Evolutionary conservation across 2,329 filamentous ascomycete genomes (phyloP), one percentile per base, ranked within the genome.

Genomic region (Diaporthe vexans): DNA sequence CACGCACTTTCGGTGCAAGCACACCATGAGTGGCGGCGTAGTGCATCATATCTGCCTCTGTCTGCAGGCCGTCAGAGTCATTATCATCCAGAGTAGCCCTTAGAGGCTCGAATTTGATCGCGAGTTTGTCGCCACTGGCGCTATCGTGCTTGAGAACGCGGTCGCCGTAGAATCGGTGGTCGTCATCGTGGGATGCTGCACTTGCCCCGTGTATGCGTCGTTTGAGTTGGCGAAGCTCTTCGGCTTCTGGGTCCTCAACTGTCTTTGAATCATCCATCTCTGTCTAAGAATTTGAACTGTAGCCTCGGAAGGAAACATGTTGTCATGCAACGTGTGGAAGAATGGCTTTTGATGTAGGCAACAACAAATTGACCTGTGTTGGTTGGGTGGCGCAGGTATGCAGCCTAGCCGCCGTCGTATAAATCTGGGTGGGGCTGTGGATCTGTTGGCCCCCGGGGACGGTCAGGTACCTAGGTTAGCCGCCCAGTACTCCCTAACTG

Each of bases 1-100:
- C 75, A 26, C 48, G 67, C 1, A 76, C 74, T 17, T 63, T 74
- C 4, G 74, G 74, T 0, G 74, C 72, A 8, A 57, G 46, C 21
- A 76, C 51, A 17, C 74, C 71, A 21, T 76, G 54, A 4, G 74
- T 71, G 3, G 74, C 72, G 2, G 74, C 76, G 17, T 73, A 73
- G 19, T 76, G 61, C 71, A 76, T 76, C 74, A 76, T 72, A 37
- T 76, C 72, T 1, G 51, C 74, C 40, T 76, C 76, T 26, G 76
- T 74, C 24, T 56, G 68, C 15, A 35, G 40, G 35, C n/a, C 37
- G 9, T 26, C n/a, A 2, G 29, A 29, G 29, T 29, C 29, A 29
- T 29, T 29, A 26, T 43, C 13, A 11, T 40, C 37, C 0, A 43
- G n/a, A 10, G 4, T 13, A 1, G 4, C 6, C 13, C 13, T 24